These are phyloP conservation scores for Russula emetica DNA, from an alignment of 768 basidiomycete genomes.

Conservation along the genomic window DNA sequence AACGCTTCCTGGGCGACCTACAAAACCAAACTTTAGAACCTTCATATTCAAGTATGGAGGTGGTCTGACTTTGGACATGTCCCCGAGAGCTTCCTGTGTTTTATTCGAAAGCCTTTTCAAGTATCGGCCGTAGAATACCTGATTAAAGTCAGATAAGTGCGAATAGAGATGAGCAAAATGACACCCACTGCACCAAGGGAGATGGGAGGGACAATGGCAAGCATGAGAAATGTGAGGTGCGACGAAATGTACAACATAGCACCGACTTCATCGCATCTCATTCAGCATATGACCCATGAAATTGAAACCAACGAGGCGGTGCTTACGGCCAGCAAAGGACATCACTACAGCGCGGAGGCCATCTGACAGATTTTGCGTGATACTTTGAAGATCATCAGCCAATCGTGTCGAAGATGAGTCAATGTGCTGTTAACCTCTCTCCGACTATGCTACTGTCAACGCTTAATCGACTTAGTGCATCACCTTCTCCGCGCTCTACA, in stretches of 20 bases:
- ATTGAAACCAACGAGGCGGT: neutral
- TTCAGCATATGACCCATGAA: neutral
- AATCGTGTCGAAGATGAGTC: neutral
- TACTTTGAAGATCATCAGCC: constrained; percentile 37
- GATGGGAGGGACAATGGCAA: constrained; percentile 84
- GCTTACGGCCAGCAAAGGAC: constrained; percentile 87
- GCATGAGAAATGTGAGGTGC: constrained; percentile 85
- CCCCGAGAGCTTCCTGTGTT: constrained; percentile 93
- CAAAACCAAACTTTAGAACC: constrained; percentile 22
- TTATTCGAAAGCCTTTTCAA: constrained; percentile 84
- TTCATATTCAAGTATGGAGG: neutral
- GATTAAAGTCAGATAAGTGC: constrained; percentile 27
- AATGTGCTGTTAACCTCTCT: constrained; percentile 56
- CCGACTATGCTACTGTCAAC: constrained; percentile 92
- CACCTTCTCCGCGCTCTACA: constrained; percentile 89
- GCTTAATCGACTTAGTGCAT: constrained; percentile 86
- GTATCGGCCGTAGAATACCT: constrained; percentile 97
- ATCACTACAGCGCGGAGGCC: constrained; percentile 83
- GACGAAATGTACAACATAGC: constrained; percentile 95
- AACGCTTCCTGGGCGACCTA: constrained; percentile 88
- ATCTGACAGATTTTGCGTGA: constrained; percentile 77
- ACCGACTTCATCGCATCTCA: constrained; percentile 50
- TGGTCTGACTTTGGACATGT: constrained; percentile 68
- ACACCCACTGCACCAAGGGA: constrained; percentile 73
- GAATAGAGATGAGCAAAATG: constrained; percentile 18